Base-by-base conservation (phyloP, 2,329 filamentous ascomycete genomes). In the Aspergillus tamarii region DNA sequence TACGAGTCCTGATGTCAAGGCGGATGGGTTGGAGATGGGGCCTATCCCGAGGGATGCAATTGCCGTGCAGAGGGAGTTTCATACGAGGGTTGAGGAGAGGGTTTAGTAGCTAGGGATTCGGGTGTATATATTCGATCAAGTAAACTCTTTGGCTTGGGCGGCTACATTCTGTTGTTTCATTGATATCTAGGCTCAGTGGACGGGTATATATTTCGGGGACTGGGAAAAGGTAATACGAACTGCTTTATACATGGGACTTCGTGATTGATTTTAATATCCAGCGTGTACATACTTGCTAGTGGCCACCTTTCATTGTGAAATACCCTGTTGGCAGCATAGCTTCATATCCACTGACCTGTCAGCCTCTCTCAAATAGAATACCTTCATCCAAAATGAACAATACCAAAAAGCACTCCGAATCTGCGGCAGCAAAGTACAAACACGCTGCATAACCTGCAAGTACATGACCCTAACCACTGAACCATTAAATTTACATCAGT, bases 401-500 rank as follows among this genome's bases (percentile, higher is more conserved):
- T 5, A 1, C n/a, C 10, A 14, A 14, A 48, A 48, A 19, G 6
- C 3, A 0, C 23, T 26, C 14, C 46, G 46, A n/a, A 10, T 50
- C 26, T 50, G 46, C 14, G 46, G 26, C 2, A 30, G 46, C 46
- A 50, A 50, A 26, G 26, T 50, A 19, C 19, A 19, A 1, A 50
- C 46, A 19, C 26, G 46, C 12, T 50, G 46, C 26, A 30, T 50
- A 28, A 11, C 16, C 7, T 50, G 46, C 46, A 50, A 50, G 46
- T 50, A 6, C 16, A 14, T n/a, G 10, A 28, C 46, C 12, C 14
- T 10, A 16, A 10, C 26, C 46, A 10, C 23, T 7, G 4, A 14
- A 3, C 14, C 0, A 9, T 10, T 3, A 11, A 12, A 10, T 2
- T 4, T 10, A 0, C 23, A 12, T 9, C 3, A 11, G 2, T 30